A percentile compares a stretch with the other conserved stretches of the same genome.
phyloP scores from a whole-genome alignment of 2,329 filamentous ascomycete genomes.

The Neophaeococcomyces aloes region DNA sequence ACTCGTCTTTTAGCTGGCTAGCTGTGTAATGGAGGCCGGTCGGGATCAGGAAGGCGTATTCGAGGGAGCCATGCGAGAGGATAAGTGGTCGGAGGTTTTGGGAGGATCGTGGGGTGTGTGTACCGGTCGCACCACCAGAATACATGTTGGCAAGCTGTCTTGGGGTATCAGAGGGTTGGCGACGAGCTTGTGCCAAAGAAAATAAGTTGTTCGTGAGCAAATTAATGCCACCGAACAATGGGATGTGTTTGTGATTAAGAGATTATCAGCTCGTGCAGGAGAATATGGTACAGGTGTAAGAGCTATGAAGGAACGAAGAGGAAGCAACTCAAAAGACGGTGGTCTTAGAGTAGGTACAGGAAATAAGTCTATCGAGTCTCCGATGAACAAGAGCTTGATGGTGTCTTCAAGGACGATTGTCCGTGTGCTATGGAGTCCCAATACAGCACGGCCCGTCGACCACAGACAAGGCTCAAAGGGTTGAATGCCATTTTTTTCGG shows the following conservation, averaged over 20 bases:
- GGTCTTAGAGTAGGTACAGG: too few relatives aligned
- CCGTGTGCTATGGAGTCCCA: too few relatives aligned
- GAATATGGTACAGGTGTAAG: too few relatives aligned
- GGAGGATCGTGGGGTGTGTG: slow-evolving; percentile 89
- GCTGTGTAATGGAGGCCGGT: slow-evolving; percentile 94
- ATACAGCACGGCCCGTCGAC: too few relatives aligned
- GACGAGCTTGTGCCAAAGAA: slow-evolving; percentile 1
- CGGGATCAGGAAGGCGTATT: slow-evolving; percentile 90
- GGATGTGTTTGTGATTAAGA: too few relatives aligned
- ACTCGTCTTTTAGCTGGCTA: slow-evolving; percentile 83
- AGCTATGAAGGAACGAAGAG: too few relatives aligned
- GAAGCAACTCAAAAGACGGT: too few relatives aligned
- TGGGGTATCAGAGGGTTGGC: slow-evolving; percentile 1
- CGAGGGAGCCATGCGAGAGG: slow-evolving; percentile 85
- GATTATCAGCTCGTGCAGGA: too few relatives aligned
- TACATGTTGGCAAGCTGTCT: slow-evolving; percentile 17
- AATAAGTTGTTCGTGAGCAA: slow-evolving; percentile 18
- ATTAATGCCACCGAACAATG: slow-evolving; percentile 21
- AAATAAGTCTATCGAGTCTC: slow-evolving; percentile 1
- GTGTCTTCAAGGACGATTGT: slow-evolving; percentile 1
- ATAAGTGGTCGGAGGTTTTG: slow-evolving; percentile 85
- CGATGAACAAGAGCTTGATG: not conserved
- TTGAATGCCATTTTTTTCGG: not conserved
- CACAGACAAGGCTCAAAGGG: not conserved
- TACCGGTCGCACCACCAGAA: slow-evolving; percentile 59